phyloP scores from a whole-genome alignment of 495 filamentous ascomycete species.

The Aspergillus biplanus region DNA sequence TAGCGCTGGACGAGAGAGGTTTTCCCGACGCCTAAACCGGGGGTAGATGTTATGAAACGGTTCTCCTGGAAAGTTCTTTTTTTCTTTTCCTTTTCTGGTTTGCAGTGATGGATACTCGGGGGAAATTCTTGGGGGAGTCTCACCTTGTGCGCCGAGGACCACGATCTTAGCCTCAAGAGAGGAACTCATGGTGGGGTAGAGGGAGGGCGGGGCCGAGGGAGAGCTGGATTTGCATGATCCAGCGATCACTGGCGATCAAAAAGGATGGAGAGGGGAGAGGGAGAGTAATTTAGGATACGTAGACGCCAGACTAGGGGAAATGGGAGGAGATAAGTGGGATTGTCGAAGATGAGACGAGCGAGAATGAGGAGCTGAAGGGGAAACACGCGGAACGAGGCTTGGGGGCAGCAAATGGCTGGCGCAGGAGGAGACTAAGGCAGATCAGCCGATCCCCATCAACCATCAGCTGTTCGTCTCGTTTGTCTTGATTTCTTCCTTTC shows the following conservation, averaged over 20 bases:
- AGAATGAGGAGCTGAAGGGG: background rate
- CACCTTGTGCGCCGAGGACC: conserved; percentile 80
- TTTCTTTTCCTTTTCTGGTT: background rate
- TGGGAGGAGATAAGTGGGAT: background rate
- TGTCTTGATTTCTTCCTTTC: background rate
- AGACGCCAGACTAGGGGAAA: background rate
- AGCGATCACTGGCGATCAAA: conserved; percentile 17
- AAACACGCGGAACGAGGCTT: conserved; percentile 14
- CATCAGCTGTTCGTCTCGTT: conserved; percentile 13
- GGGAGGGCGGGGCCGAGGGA: conserved; percentile 29
- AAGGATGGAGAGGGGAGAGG: conserved; percentile 5
- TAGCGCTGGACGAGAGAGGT: conserved; percentile 89
- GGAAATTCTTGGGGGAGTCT: background rate
- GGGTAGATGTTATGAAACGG: background rate
- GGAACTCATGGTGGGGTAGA: conserved; percentile 62
- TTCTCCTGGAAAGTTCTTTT: background rate
- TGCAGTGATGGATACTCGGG: background rate
- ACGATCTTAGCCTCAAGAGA: conserved; percentile 92
- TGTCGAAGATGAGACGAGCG: background rate
- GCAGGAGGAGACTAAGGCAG: conserved; percentile 4
- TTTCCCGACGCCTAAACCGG: conserved; percentile 78
- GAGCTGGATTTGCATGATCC: conserved; percentile 40
- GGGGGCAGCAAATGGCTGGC: background rate
- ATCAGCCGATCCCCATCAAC: conserved; percentile 25
- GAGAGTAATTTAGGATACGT: background rate